Evolutionary conservation across 768 basidiomycete species (phyloP), one percentile per base, ranked within the genome.

Genomic region (Boletus rubropictus): DNA sequence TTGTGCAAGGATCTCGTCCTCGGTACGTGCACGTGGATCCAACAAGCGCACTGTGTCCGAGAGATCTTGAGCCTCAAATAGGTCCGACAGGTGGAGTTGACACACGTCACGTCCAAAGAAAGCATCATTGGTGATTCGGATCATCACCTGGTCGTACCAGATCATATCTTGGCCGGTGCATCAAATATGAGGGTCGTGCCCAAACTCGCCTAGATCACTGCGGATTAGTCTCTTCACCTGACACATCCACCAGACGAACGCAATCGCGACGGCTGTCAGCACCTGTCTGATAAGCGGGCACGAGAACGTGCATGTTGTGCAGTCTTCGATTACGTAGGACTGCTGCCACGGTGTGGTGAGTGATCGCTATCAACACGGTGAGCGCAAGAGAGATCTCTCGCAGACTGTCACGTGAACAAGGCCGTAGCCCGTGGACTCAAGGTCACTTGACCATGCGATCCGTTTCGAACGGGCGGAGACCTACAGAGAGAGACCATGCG

Each of bases 251-350:
- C 27, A 38, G 7, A 18, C 17, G 17, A 18, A 32, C 14, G 0
- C 4, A 3, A 12, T 21, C 28, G 4, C 44, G 14, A 18, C 42
- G 2, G 9, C 40, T 4, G 9, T 14, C 14, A 34, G 27, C 15
- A n/a, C n/a, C n/a, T n/a, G n/a, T n/a, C n/a, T 21, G 42, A 39
- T 52, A 45, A 42, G 39, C 47, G 36, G 29, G 14, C 29, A 31
- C 29, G 7, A 25, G 28, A 32, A 29, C 8, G 18, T 24, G 7
- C 42, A 14, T 32, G 15, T 22, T 17, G 22, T 8, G 12, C 17
- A 5, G 39, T 8, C 58, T 61, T 60, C 47, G 31, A 51, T 61
- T 59, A 59, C 52, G 59, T 56, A 33, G 32, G n/a, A 22, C 20
- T 28, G 18, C 14, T 29, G 31, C 43, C 40, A 40, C 33, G 33